Conservation (phyloP, 2,329 filamentous ascomycete genomes). For the Stylonectria norvegica region DNA sequence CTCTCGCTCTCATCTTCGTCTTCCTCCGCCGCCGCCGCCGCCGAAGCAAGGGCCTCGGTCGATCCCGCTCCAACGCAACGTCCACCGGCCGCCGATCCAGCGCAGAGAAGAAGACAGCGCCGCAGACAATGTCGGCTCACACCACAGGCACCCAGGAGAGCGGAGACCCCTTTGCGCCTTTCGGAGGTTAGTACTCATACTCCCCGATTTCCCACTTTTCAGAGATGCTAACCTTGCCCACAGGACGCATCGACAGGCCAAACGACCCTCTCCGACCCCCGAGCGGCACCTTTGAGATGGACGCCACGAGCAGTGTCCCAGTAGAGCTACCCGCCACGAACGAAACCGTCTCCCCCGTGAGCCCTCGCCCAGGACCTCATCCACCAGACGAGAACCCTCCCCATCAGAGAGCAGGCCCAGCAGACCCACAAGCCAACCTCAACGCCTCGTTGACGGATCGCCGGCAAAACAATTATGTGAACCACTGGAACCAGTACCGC, state of each 20-base stretch:
- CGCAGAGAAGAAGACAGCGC: conserved; percentile 28
- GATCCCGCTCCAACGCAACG: conserved; percentile 4
- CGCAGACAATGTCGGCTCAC: conserved; percentile 24
- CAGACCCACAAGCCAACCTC: conserved; percentile 36
- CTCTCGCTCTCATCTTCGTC: conserved; percentile 23
- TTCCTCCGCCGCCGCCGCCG: conserved; percentile 21
- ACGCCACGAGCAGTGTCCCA: conserved; percentile 30
- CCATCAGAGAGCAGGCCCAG: conserved; percentile 12
- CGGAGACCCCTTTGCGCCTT: conserved; percentile 41
- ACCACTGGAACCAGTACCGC: conserved; percentile 38
- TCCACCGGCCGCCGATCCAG: conserved; percentile 13
- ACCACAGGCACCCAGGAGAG: conserved; percentile 24
- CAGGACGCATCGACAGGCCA: conserved; percentile 34
- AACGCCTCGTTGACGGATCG: conserved; percentile 29
- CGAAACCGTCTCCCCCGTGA: too few species aligned
- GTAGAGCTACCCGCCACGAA: conserved; percentile 35
- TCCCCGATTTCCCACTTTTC: neutral
- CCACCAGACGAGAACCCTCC: conserved; percentile 6
- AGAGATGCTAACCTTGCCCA: conserved; percentile 12
- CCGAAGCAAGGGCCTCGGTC: conserved; percentile 13
- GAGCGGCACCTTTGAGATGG: conserved; percentile 37
- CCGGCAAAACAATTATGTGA: conserved; percentile 32
- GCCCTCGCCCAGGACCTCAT: conserved; percentile 5
- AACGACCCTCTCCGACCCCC: conserved; percentile 25
- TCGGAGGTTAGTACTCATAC: conserved; percentile 38